Evolutionary conservation across 257 asterid genomes (phyloP), one percentile per base, ranked within the genome.

Genomic region (Solanum tarapatanum): DNA sequence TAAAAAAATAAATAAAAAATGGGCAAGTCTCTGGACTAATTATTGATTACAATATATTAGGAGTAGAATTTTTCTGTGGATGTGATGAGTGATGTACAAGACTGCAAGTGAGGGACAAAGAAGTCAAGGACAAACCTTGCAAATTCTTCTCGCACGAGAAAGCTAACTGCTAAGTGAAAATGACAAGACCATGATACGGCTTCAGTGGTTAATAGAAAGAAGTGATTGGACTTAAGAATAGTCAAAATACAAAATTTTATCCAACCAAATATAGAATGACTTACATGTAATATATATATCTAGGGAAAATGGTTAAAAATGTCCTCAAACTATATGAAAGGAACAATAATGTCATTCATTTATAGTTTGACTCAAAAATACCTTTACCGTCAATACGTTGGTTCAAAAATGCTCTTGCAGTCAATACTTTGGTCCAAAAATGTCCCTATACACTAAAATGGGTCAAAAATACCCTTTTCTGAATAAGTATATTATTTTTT

Each of bases 111-210:
- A 76, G 33, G 16, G 83, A 76, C 5, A 11, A 21, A 76, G 6
- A 76, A 76, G 83, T n/a, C 33, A n/a, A 75, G 83, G 33, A 37
- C 83, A 76, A 37, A 12, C 35, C 12, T 76, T 37, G 83, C 58
- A 6, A 23, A 11, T 76, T 76, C 32, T 37, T 75, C 55, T 76
- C 35, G 23, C 51, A 7, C 21, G 12, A 76, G 58, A 37, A 76
- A 76, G 43, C 13, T 4, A 51, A 51, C 8, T 16, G 60, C 60
- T 0, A 72, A 72, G 51, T 35, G 51, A 76, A 37, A 37, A 76
- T 76, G 83, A n/a, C 14, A 17, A 11, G 58, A 12, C 58, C 32
- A 70, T n/a, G 26, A 10, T 75, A 75, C 32, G 21, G 11, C 11
- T 11, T 70, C 23, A 75, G 83, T 76, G 60, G 83, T n/a, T 39